Evolutionary conservation across 345 rosid species (phyloP), one percentile per base, ranked within the genome.

Genomic region (Nephelium lappaceum): DNA sequence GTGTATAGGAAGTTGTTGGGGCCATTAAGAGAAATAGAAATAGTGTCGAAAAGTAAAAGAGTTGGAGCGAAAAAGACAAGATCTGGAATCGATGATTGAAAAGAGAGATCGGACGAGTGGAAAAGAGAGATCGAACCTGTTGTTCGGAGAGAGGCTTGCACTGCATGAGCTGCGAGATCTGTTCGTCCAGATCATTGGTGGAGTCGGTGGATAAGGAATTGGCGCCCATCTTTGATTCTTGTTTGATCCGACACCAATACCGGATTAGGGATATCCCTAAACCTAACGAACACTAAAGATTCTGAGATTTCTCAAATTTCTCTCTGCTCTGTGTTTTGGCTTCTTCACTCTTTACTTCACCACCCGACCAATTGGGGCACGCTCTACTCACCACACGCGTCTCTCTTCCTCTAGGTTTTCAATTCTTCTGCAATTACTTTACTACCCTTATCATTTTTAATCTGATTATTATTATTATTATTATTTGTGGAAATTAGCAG

Each of bases 101-200:
- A 45, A 45, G 12, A 45, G 11, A 45, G 12, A 11, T 45, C 8
- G 12, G 10, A 45, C 8, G 6, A 45, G 51, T 45, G 51, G 1
- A 11, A 45, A 45, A 45, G 51, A 45, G 51, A 45, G 12, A 45
- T 11, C 11, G 19, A 66, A 92, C 97, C 97, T 92, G 93, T 58
- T 84, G 92, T 84, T 92, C 97, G 9, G 97, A 92, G 55, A 92
- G 92, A 5, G 97, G 97, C 86, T 91, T 92, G 92, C 97, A 92
- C 90, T 92, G 97, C 93, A 88, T 92, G 75, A 92, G 97, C 90
- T 92, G 94, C 64, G 91, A 83, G 93, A 92, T 90, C 92, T 92
- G 97, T 76, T 91, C 94, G 78, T 93, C 93, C 47, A 93, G 91
- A 80, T 91, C 94, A 84, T 81, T 72, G 47, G 84, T 84, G 64